These are phyloP conservation scores for Lactuca saligna DNA, from an alignment of 129 eudicot species.

Conservation along the genomic window DNA sequence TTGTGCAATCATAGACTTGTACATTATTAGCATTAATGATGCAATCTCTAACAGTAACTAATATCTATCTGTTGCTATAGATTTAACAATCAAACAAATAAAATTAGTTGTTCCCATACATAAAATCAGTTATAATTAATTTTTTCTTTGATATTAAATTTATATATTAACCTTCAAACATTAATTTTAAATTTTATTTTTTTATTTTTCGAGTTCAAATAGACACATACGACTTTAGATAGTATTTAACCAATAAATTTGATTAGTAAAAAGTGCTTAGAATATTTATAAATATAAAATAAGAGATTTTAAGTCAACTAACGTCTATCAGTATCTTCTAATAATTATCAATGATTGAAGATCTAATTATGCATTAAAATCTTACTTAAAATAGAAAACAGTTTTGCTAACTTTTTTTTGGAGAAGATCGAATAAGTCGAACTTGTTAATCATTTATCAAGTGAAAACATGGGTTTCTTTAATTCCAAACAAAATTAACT, in stretches of 20 bases:
- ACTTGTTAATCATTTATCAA: not conserved
- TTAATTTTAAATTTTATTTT: too few species aligned
- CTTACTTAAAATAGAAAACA: not conserved
- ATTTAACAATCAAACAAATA: too few species aligned
- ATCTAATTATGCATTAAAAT: not conserved
- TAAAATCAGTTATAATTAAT: not conserved
- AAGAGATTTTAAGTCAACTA: not conserved
- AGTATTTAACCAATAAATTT: too few species aligned
- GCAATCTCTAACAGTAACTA: not conserved
- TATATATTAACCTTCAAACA: too few species aligned
- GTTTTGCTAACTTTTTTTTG: not conserved
- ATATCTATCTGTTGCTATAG: constrained; percentile 1
- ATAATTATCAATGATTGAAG: not conserved
- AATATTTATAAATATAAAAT: not conserved
- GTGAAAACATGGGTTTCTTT: too few species aligned
- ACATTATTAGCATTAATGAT: constrained; percentile 20
- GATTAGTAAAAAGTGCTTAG: not conserved
- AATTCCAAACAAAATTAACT: too few species aligned
- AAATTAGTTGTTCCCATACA: too few species aligned
- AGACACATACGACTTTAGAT: too few species aligned
- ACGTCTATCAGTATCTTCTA: not conserved
- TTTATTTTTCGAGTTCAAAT: too few species aligned
- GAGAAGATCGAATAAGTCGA: not conserved
- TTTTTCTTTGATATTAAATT: too few species aligned
- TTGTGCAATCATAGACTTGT: constrained; percentile 21